Percentiles rank a stretch among this genome's conserved stretches.
phyloP scores from a whole-genome alignment of 2,329 filamentous ascomycete species.

The Plectosphaerella cucumerina region DNA sequence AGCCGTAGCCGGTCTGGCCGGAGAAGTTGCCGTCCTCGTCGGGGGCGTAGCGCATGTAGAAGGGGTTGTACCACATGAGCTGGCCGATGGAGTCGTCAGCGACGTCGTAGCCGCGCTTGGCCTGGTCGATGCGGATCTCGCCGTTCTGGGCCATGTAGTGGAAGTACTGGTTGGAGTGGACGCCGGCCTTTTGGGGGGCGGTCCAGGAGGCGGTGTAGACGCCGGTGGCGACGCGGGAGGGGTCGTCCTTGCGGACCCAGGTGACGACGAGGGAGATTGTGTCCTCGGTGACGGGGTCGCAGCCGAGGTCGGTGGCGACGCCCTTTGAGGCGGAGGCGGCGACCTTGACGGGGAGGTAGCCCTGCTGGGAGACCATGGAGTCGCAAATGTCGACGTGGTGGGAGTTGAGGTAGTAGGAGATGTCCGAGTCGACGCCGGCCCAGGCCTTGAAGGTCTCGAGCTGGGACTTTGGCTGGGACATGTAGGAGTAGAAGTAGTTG shows the following conservation, averaged over 20 bases:
- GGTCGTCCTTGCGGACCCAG: slow-evolving; percentile 72
- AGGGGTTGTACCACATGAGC: slow-evolving; percentile 87
- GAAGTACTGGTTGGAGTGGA: slow-evolving; percentile 97
- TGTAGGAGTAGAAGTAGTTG: slow-evolving; percentile 98
- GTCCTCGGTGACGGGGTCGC: slow-evolving; percentile 78
- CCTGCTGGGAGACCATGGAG: slow-evolving; percentile 73
- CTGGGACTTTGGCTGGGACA: slow-evolving; percentile 89
- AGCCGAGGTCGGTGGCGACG: slow-evolving; percentile 74
- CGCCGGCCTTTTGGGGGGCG: slow-evolving; percentile 83
- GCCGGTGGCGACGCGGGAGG: slow-evolving; percentile 70
- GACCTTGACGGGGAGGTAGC: slow-evolving; percentile 74
- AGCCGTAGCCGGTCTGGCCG: slow-evolving; percentile 88
- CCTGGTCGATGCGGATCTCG: slow-evolving; percentile 87
- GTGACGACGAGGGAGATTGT: slow-evolving; percentile 89
- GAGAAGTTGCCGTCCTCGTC: slow-evolving; percentile 94
- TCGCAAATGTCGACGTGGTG: slow-evolving; percentile 93
- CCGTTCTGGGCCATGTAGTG: slow-evolving; percentile 84
- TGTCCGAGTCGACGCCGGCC: slow-evolving; percentile 89
- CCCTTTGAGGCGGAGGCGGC: slow-evolving; percentile 75
- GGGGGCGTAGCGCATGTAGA: slow-evolving; percentile 92
- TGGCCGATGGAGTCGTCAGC: slow-evolving; percentile 71
- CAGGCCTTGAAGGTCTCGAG: slow-evolving; percentile 93
- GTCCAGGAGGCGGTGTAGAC: slow-evolving; percentile 96
- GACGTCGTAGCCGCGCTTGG: slow-evolving; percentile 90
- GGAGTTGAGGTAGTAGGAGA: slow-evolving; percentile 93